A percentile compares a stretch with the other conserved stretches of the same genome.
Evolutionary conservation across 768 basidiomycete genomes (phyloP).

Genomic region (Clitopilus hobsonii): DNA sequence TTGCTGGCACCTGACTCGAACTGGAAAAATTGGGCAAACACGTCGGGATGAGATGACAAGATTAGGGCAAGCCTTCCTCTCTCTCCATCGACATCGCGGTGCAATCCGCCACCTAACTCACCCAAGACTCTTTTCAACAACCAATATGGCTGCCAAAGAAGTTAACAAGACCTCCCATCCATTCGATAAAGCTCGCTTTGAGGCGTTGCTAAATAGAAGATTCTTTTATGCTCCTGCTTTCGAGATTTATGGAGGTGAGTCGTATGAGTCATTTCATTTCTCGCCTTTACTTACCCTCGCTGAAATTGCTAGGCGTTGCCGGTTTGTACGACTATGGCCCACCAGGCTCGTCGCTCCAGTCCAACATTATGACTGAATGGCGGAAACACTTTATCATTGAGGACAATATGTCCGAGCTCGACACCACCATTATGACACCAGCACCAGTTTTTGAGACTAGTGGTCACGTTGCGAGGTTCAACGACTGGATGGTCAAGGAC

Average conservation of each 20-base stretch:
- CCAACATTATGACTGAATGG: conserved; percentile 97
- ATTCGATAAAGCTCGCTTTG: conserved; percentile 85
- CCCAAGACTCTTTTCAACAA: background rate
- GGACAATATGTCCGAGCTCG: conserved; percentile 97
- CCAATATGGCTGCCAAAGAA: conserved; percentile 14
- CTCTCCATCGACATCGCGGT: background rate
- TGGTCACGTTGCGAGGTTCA: conserved; percentile 96
- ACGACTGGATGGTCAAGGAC: conserved; percentile 99
- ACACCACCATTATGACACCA: conserved; percentile 97
- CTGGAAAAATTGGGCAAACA: background rate
- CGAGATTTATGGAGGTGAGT: conserved; percentile 94
- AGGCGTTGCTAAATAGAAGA: conserved; percentile 79
- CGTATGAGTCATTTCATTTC: conserved; percentile 8
- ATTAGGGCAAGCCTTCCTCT: background rate
- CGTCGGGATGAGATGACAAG: conserved; percentile 1
- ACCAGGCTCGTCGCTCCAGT: conserved; percentile 91
- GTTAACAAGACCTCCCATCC: conserved; percentile 82
- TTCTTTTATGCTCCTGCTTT: conserved; percentile 99
- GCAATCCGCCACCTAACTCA: background rate
- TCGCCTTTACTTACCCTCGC: background rate
- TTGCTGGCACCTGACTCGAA: conserved; percentile 1
- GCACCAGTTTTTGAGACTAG: conserved; percentile 93
- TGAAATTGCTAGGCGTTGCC: conserved; percentile 66
- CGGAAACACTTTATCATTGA: conserved; percentile 97
- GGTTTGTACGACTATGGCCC: conserved; percentile 98